Conservation (phyloP, 2,329 filamentous ascomycete genomes). For the Colletotrichum sp. region DNA sequence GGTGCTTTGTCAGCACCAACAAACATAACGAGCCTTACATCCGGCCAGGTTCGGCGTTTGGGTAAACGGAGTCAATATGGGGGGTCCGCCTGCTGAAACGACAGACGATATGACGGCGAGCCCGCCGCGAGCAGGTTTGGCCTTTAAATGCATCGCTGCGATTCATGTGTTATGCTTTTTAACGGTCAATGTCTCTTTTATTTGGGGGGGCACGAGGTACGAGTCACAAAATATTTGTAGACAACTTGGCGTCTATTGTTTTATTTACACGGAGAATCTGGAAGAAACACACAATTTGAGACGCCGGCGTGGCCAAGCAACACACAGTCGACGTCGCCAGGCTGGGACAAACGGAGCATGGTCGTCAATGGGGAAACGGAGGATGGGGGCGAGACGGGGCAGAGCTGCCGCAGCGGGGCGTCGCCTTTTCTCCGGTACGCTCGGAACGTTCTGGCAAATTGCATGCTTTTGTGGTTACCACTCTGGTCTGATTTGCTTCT, state of each 20-base stretch:
- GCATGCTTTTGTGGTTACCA: background rate
- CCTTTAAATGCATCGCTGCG: background rate
- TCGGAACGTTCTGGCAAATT: background rate
- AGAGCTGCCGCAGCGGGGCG: background rate
- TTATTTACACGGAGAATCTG: background rate
- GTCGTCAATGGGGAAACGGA: background rate
- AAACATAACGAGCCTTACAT: background rate
- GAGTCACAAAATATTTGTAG: slow-evolving; percentile 7
- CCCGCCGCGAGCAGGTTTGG: background rate
- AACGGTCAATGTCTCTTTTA: background rate
- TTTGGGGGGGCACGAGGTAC: background rate
- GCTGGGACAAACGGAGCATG: background rate
- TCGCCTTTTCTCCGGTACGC: background rate
- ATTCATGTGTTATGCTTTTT: slow-evolving; percentile 1
- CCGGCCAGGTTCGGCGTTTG: slow-evolving; percentile 19
- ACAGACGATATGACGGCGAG: background rate
- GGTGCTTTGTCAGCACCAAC: slow-evolving; percentile 13
- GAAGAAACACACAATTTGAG: background rate
- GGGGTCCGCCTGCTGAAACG: slow-evolving; percentile 9
- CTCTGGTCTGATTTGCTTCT: background rate
- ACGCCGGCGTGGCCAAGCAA: background rate
- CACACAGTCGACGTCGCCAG: background rate
- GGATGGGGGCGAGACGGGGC: background rate
- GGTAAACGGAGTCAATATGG: slow-evolving; percentile 14
- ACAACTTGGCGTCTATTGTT: slow-evolving; percentile 8